A percentile compares a stretch with the other conserved stretches of the same genome.
phyloP scores from a whole-genome alignment of 768 basidiomycete species.

The Boletus rubropictus region DNA sequence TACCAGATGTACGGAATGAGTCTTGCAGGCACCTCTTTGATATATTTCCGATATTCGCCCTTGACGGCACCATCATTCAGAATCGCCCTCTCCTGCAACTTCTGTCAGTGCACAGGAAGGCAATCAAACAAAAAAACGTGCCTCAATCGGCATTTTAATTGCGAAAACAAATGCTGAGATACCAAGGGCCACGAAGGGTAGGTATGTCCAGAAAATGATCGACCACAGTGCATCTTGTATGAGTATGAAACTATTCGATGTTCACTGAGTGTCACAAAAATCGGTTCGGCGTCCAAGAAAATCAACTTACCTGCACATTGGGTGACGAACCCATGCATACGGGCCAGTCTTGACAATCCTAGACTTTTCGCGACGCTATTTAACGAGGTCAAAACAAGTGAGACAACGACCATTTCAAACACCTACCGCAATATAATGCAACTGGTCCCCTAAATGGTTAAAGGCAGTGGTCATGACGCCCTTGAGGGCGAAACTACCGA shows the following conservation, averaged over 20 bases:
- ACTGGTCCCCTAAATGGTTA: conserved; percentile 24
- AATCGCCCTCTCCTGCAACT: conserved; percentile 26
- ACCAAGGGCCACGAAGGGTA: conserved; percentile 19
- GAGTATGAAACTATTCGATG: conserved; percentile 12
- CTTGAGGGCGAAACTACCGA: conserved; percentile 8
- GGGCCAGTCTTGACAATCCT: conserved; percentile 30
- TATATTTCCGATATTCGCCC: conserved; percentile 26
- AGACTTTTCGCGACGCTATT: conserved; percentile 26
- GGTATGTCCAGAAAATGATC: conserved; percentile 31
- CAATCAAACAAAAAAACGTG: neutral
- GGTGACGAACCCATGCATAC: conserved; percentile 33
- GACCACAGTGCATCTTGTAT: conserved; percentile 17
- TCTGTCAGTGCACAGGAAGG: neutral
- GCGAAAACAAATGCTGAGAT: conserved; percentile 18
- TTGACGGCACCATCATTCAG: conserved; percentile 16
- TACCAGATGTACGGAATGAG: conserved; percentile 27
- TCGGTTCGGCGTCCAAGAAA: neutral
- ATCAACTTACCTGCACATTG: conserved; percentile 25
- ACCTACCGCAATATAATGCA: conserved; percentile 24
- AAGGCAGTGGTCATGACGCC: neutral
- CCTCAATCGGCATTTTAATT: conserved; percentile 33
- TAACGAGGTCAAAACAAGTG: neutral
- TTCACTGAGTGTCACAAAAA: neutral
- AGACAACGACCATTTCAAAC: neutral
- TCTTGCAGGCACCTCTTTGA: conserved; percentile 23